phyloP scores from a whole-genome alignment of 2,329 filamentous ascomycete genomes.

The Alternaria brassicicola region DNA sequence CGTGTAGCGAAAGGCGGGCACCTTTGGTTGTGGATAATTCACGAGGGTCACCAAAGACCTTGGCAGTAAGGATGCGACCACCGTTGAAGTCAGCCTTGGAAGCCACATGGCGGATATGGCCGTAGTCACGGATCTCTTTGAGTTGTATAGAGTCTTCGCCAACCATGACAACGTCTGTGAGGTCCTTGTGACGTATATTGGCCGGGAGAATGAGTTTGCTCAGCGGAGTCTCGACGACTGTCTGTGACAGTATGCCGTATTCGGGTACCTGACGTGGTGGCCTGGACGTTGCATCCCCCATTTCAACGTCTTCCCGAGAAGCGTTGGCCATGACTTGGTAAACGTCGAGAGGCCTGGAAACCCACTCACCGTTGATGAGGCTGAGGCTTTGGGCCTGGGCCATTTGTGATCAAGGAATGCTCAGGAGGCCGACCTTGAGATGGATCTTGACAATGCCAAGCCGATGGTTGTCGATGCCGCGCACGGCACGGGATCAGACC shows the following conservation, averaged over 20 bases:
- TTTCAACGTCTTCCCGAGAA: conserved; percentile 33
- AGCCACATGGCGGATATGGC: conserved; percentile 76
- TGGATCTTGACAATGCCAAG: conserved; percentile 9
- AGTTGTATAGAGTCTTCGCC: conserved; percentile 83
- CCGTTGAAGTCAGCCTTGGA: conserved; percentile 79
- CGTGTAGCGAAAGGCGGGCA: conserved; percentile 30
- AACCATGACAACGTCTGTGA: conserved; percentile 86
- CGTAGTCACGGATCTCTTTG: conserved; percentile 72
- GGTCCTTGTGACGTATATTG: conserved; percentile 70
- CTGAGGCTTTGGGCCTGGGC: conserved; percentile 36
- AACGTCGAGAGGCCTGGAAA: conserved; percentile 46
- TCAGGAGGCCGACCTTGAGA: conserved; percentile 1
- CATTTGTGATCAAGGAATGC: conserved; percentile 22
- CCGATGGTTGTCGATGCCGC: neutral
- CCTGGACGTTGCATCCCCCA: conserved; percentile 32
- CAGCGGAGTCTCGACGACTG: conserved; percentile 75
- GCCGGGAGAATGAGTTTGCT: conserved; percentile 79
- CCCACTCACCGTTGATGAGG: conserved; percentile 43
- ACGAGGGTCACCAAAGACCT: conserved; percentile 66
- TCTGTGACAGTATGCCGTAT: conserved; percentile 78
- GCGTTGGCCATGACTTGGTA: conserved; percentile 51
- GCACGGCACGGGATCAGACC: conserved; percentile 12
- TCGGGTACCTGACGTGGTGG: conserved; percentile 54
- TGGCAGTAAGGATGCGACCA: conserved; percentile 74
- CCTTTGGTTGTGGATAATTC: conserved; percentile 21